Base-by-base conservation (phyloP, 2,329 filamentous ascomycete species). In the Arthrinium puccinioides region DNA sequence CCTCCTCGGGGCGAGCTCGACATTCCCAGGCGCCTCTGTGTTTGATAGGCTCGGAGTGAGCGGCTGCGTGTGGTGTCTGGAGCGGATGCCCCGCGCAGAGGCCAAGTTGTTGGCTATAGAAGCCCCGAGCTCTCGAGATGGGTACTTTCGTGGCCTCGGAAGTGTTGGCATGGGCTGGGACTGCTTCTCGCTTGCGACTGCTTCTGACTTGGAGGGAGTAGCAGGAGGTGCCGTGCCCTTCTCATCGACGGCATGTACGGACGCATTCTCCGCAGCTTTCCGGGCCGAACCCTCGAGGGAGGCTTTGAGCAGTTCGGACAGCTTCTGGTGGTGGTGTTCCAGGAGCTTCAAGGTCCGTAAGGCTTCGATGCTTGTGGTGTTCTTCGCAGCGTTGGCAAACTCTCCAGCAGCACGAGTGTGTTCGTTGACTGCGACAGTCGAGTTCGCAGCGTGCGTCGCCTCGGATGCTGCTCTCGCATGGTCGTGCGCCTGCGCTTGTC, bases 91-190 rank as follows among this genome's bases (percentile, higher is more conserved):
- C 45, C 88, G 74, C 21, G 87, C 87, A 11, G 87, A 87, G 11
- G 88, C 88, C 29, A 95, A 66, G 52, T 94, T 94, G 61, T 79
- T 94, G 19, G 87, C 87, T 43, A 95, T 94, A 2, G 87, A 94
- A 1, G 87, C 87, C 3, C 82, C 78, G 41, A 82, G 66, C 40
- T 89, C 83, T 40, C 87, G 78, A 19, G 76, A 69, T 57, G 77
- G 55, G 66, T 71, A 69, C 21, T 67, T 66, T 9, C 67, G 68
- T 42, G 67, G 66, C 21, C 65, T 69, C 9, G 60, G 41, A 15
- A 65, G 42, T 5, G 53, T 56, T 6, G 60, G 62, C 37, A 56
- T 49, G 9, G 53, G 52, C 38, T 55, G 57, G 23, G 47, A 39
- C 24, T 48, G 43, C 41, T 53, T 50, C 33, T 57, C 46, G 5